phyloP scores from a whole-genome alignment of 371 early-diverging fungal genomes.

The Mucor saturninus region DNA sequence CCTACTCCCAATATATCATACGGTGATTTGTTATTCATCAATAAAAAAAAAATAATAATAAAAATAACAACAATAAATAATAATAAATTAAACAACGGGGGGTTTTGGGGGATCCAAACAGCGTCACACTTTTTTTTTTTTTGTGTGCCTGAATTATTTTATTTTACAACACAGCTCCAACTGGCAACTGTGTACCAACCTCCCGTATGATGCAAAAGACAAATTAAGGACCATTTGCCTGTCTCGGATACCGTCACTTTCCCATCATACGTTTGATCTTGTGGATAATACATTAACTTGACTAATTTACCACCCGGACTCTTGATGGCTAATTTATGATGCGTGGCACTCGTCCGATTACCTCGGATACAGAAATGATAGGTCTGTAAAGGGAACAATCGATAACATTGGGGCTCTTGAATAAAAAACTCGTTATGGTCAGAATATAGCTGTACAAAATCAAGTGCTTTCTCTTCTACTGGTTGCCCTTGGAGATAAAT shows the following conservation, averaged over 20 bases:
- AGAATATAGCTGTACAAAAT: constrained; percentile 48
- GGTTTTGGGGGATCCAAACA: no score
- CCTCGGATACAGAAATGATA: constrained; percentile 41
- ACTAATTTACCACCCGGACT: constrained; percentile 45
- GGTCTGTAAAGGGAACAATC: constrained; percentile 47
- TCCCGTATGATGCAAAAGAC: constrained; percentile 44
- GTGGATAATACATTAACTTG: constrained; percentile 50
- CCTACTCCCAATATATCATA: constrained; percentile 38
- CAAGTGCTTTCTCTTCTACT: constrained; percentile 21
- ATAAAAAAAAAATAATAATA: no score
- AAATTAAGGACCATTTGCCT: constrained; percentile 51
- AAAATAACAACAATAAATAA: no score
- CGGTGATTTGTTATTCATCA: constrained; percentile 26
- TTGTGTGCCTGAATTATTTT: no score
- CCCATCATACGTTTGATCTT: constrained; percentile 47
- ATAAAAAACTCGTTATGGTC: constrained; percentile 46
- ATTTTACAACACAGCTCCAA: constrained; percentile 39
- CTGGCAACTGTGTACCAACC: constrained; percentile 46
- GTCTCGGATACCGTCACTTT: constrained; percentile 39
- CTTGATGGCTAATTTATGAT: constrained; percentile 51
- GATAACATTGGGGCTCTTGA: constrained; percentile 52
- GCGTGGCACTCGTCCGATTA: constrained; percentile 16
- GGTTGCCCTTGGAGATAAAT: constrained; percentile 25
- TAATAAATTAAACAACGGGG: no score
- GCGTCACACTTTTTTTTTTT: no score